These are phyloP conservation scores for Saccharomyces hybrid DNA, from an alignment of 1,139 yeast genomes.

Conservation along the genomic window DNA sequence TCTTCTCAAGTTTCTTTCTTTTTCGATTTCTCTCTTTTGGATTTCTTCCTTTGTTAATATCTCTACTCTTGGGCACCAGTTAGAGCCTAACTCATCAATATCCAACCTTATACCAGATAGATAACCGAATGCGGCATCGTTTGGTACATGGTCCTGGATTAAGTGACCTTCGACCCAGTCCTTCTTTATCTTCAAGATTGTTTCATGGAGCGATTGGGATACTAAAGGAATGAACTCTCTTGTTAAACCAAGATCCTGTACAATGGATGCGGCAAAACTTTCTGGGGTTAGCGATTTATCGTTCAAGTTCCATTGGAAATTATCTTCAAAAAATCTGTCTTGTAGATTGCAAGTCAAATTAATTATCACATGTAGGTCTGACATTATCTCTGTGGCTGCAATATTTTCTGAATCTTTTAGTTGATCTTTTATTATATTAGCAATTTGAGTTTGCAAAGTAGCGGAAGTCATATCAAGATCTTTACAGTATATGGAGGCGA, in stretches of 20 bases:
- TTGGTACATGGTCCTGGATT: slow-evolving; percentile 47
- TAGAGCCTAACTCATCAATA: slow-evolving; percentile 54
- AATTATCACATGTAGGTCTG: slow-evolving; percentile 68
- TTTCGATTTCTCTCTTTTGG: slow-evolving; percentile 89
- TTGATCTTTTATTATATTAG: slow-evolving; percentile 69
- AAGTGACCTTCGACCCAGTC: slow-evolving; percentile 78
- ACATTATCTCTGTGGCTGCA: slow-evolving; percentile 51
- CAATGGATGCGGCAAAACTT: slow-evolving; percentile 71
- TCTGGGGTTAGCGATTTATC: slow-evolving; percentile 59
- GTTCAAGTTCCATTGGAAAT: slow-evolving; percentile 85
- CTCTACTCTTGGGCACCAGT: slow-evolving; percentile 88
- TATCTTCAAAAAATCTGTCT: slow-evolving; percentile 80
- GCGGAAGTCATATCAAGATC: slow-evolving; percentile 61
- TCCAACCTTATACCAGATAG: slow-evolving; percentile 63
- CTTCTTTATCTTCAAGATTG: slow-evolving; percentile 63
- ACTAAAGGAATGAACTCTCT: slow-evolving; percentile 88
- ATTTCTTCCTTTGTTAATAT: slow-evolving; percentile 85
- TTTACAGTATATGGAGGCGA: slow-evolving; percentile 69
- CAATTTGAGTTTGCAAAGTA: slow-evolving; percentile 54
- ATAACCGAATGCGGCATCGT: slow-evolving; percentile 51
- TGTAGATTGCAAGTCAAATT: slow-evolving; percentile 78
- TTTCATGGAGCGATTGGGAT: slow-evolving; percentile 80
- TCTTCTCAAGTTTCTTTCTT: slow-evolving; percentile 85
- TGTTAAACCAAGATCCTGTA: slow-evolving; percentile 72
- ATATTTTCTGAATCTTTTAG: slow-evolving; percentile 64